These are phyloP conservation scores for Coprinopsis cinerea DNA, from an alignment of 768 basidiomycete species.

Conservation along the genomic window DNA sequence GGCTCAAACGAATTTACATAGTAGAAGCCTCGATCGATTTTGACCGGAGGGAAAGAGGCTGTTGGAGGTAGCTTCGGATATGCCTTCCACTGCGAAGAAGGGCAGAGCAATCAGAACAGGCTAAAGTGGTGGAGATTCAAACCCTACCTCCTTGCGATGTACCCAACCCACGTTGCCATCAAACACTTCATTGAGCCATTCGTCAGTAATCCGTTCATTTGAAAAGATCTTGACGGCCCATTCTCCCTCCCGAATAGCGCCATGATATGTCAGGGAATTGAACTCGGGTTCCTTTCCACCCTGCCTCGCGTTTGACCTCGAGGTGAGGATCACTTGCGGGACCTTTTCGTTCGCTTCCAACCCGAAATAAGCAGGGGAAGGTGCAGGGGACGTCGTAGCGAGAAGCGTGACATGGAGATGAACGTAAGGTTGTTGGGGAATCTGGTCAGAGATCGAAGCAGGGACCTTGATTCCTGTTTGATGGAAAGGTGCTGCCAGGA, in stretches of 20 bases:
- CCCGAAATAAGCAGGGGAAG: constrained; percentile 67
- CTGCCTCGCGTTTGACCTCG: constrained; percentile 51
- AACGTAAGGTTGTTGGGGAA: constrained; percentile 72
- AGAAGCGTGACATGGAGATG: constrained; percentile 86
- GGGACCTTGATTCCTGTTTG: constrained; percentile 54
- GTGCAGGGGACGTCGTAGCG: constrained; percentile 60
- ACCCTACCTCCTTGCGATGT: constrained; percentile 63
- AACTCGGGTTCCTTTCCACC: constrained; percentile 68
- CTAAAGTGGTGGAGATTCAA: constrained; percentile 3
- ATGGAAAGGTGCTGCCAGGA: constrained; percentile 86
- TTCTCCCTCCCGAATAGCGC: constrained; percentile 44
- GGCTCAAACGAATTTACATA: constrained; percentile 93
- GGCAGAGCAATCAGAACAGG: not conserved
- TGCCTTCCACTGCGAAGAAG: constrained; percentile 60
- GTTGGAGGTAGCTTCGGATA: constrained; percentile 72
- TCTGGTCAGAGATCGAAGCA: constrained; percentile 37
- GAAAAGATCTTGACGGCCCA: constrained; percentile 92
- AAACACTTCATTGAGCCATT: constrained; percentile 66
- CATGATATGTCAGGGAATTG: constrained; percentile 82
- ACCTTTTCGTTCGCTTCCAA: constrained; percentile 36
- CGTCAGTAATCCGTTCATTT: constrained; percentile 52
- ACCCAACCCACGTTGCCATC: constrained; percentile 72
- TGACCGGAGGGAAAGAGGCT: constrained; percentile 65
- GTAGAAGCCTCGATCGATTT: constrained; percentile 73
- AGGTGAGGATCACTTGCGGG: constrained; percentile 70